Percentiles rank a stretch among this genome's conserved stretches.
These are phyloP conservation scores for Ophiocytium majus DNA, from an alignment of 352 stramenopile species.

Conservation along the genomic window DNA sequence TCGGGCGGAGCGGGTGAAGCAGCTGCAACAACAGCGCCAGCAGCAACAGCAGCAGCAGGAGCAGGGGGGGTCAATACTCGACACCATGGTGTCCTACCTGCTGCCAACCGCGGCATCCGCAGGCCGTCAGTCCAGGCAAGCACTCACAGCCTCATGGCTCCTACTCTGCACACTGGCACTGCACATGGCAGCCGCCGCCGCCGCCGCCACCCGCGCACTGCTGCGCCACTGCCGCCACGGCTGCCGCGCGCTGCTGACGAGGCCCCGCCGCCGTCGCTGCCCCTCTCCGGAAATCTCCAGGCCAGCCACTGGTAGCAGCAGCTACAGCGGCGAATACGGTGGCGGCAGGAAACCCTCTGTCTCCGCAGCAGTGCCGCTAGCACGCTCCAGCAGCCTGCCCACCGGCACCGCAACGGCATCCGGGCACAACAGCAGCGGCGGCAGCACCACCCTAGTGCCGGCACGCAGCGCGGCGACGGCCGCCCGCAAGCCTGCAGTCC, in stretches of 20 bases:
- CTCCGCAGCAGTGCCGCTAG: not conserved
- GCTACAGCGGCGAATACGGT: too few relatives aligned
- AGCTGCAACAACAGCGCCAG: not conserved
- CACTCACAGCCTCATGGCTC: too few relatives aligned
- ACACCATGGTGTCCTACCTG: not conserved
- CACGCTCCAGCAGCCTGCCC: not conserved
- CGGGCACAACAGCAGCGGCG: not conserved
- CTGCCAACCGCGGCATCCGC: not conserved
- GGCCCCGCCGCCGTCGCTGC: too few relatives aligned
- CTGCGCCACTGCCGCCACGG: not conserved
- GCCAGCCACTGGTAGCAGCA: not conserved
- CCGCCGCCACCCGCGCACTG: not conserved
- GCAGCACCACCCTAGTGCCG: not conserved
- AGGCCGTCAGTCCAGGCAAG: not conserved
- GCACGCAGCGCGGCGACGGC: not conserved
- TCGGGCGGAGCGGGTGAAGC: constrained; percentile 43
- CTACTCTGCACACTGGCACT: too few relatives aligned
- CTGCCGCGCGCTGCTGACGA: not conserved
- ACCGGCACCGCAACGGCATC: not conserved
- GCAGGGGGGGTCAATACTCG: not conserved
- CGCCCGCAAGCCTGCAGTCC: not conserved
- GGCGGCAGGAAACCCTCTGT: not conserved
- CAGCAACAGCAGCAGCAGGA: not conserved
- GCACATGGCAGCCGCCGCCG: too few relatives aligned
- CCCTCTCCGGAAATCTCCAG: not conserved